These are phyloP conservation scores for Mucor circinelloides DNA, from an alignment of 371 early-diverging fungal genomes.

Conservation along the genomic window DNA sequence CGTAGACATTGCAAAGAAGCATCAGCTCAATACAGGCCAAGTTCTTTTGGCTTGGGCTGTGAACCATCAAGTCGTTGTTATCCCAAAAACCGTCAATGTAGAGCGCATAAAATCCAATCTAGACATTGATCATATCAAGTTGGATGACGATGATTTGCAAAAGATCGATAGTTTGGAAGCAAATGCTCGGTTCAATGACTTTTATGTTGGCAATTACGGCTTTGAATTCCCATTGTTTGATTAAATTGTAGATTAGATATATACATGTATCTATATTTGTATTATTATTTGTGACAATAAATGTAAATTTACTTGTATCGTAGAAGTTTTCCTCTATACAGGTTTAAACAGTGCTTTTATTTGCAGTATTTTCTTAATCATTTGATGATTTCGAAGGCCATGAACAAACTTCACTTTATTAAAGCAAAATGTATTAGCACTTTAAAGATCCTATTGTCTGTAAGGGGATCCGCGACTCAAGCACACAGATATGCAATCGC, in stretches of 20 bases:
- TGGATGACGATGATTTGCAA: constrained; percentile 32
- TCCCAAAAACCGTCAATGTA: constrained; percentile 63
- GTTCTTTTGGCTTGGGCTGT: constrained; percentile 58
- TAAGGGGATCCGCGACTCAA: too few relatives aligned
- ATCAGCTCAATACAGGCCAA: constrained; percentile 10
- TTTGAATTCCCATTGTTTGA: constrained; percentile 37
- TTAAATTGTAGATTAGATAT: constrained; percentile 9
- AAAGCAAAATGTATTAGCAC: too few relatives aligned
- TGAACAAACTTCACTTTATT: too few relatives aligned
- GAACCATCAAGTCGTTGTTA: constrained; percentile 53
- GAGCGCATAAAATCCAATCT: constrained; percentile 48
- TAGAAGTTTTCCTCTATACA: too few relatives aligned
- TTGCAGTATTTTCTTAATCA: too few relatives aligned
- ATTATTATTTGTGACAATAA: too few relatives aligned
- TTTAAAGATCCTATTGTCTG: too few relatives aligned
- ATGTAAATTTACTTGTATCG: too few relatives aligned
- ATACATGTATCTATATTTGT: too few relatives aligned
- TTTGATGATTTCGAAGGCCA: too few relatives aligned
- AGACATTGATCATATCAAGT: constrained; percentile 24
- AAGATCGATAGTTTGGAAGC: constrained; percentile 27
- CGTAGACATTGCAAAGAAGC: constrained; percentile 11
- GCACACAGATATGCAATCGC: too few relatives aligned
- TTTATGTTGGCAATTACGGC: constrained; percentile 22
- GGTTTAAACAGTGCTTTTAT: too few relatives aligned
- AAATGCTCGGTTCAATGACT: constrained; percentile 39